Conservation (phyloP, 2,329 filamentous ascomycete species). For the Penicillium digitatum region DNA sequence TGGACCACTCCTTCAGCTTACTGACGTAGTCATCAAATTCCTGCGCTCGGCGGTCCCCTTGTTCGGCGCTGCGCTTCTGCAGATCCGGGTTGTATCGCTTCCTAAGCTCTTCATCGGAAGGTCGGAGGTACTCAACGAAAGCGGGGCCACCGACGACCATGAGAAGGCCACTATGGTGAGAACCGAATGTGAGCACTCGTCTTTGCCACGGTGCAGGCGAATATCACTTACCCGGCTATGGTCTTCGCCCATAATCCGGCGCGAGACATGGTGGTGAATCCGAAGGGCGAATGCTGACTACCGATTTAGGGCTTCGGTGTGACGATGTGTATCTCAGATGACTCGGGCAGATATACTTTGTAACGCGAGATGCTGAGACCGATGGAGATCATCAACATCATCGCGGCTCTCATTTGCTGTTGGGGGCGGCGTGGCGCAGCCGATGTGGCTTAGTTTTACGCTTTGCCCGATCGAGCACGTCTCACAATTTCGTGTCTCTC, state of each 20-base stretch:
- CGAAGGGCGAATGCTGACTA: neutral
- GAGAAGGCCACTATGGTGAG: conserved; percentile 58
- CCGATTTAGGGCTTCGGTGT: neutral
- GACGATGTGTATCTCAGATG: neutral
- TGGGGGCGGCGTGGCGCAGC: conserved; percentile 7
- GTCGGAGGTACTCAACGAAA: conserved; percentile 66
- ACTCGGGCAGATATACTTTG: conserved; percentile 1
- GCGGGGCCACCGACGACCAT: conserved; percentile 81
- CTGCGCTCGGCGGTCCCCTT: conserved; percentile 68
- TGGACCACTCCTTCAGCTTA: conserved; percentile 81
- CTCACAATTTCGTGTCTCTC: conserved; percentile 1
- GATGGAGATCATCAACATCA: conserved; percentile 18
- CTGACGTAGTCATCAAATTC: conserved; percentile 87
- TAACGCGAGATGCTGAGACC: conserved; percentile 1
- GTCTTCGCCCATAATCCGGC: conserved; percentile 61
- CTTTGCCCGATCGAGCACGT: conserved; percentile 1
- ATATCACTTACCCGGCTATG: conserved; percentile 57
- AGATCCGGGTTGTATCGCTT: conserved; percentile 88
- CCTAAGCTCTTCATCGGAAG: conserved; percentile 89
- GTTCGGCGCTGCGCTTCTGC: conserved; percentile 80
- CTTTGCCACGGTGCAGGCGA: conserved; percentile 9
- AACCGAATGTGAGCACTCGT: conserved; percentile 1
- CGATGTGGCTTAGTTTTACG: conserved; percentile 8
- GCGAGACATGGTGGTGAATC: conserved; percentile 41
- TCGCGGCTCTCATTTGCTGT: conserved; percentile 17